These are phyloP conservation scores for Monosporozyma unispora DNA, from an alignment of 805 yeast species.

Conservation along the genomic window DNA sequence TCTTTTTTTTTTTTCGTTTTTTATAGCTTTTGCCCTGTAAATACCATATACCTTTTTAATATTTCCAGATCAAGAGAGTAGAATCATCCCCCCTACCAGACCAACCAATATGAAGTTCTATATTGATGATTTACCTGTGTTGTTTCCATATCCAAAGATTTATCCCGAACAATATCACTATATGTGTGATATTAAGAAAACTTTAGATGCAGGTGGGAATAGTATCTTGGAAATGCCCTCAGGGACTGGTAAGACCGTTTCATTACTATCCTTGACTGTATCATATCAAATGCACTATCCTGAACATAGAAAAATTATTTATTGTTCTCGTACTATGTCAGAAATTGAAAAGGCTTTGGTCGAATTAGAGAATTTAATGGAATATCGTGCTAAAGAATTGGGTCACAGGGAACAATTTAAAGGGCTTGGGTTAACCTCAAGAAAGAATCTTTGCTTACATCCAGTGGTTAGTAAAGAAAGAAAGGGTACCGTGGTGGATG, in stretches of 20 bases:
- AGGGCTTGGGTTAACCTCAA: slow-evolving; percentile 87
- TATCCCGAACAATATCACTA: slow-evolving; percentile 98
- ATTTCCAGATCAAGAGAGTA: neutral
- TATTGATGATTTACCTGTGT: slow-evolving; percentile 91
- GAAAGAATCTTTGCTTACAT: slow-evolving; percentile 90
- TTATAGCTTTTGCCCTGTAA: neutral
- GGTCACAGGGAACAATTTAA: slow-evolving; percentile 86
- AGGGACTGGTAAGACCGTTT: slow-evolving; percentile 96
- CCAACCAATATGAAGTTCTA: slow-evolving; percentile 48
- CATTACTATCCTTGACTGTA: slow-evolving; percentile 80
- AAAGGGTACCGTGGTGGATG: slow-evolving; percentile 90
- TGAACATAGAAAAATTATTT: slow-evolving; percentile 81
- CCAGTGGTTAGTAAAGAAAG: slow-evolving; percentile 81
- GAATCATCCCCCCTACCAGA: neutral
- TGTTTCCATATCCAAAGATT: slow-evolving; percentile 92
- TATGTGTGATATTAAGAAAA: slow-evolving; percentile 90
- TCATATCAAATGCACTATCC: slow-evolving; percentile 95
- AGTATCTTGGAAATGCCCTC: slow-evolving; percentile 98
- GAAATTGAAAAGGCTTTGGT: slow-evolving; percentile 96
- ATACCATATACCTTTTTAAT: neutral
- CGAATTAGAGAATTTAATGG: slow-evolving; percentile 84
- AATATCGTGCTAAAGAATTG: slow-evolving; percentile 68
- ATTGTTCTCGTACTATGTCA: slow-evolving; percentile 99
- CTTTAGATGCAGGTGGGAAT: slow-evolving; percentile 93
- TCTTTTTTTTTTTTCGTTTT: too few relatives aligned